Evolutionary conservation across 495 filamentous ascomycete genomes (phyloP).

Genomic region (Neurospora sp.): DNA sequence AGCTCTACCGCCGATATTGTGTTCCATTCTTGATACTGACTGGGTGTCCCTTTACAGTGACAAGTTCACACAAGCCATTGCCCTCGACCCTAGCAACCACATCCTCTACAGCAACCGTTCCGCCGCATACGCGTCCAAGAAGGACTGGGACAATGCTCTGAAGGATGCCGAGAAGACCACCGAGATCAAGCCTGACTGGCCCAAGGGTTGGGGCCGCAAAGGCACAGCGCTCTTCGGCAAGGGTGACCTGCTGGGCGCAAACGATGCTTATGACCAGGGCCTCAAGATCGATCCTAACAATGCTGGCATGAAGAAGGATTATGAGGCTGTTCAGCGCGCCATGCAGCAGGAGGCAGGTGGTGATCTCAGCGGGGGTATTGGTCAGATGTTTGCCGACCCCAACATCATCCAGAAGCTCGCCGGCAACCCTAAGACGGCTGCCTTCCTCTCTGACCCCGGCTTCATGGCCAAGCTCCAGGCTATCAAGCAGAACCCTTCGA

Average conservation of each 20-base stretch:
- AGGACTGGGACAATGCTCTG: slow-evolving; percentile 73
- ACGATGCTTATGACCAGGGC: slow-evolving; percentile 85
- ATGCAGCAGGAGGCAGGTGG: slow-evolving; percentile 64
- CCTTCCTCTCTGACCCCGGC: slow-evolving; percentile 67
- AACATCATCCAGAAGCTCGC: slow-evolving; percentile 82
- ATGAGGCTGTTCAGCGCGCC: slow-evolving; percentile 75
- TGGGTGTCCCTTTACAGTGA: slow-evolving; percentile 43
- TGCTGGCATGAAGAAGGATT: slow-evolving; percentile 81
- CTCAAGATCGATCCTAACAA: slow-evolving; percentile 86
- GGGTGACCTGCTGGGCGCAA: slow-evolving; percentile 73
- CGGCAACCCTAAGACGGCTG: slow-evolving; percentile 82
- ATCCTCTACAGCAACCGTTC: slow-evolving; percentile 97
- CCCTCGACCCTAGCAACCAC: slow-evolving; percentile 79
- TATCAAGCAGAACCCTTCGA: slow-evolving; percentile 69
- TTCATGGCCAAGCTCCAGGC: slow-evolving; percentile 88
- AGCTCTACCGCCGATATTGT: slow-evolving; percentile 29
- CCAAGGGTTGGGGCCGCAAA: slow-evolving; percentile 89
- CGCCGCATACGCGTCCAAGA: slow-evolving; percentile 86
- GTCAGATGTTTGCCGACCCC: slow-evolving; percentile 88
- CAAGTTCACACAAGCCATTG: slow-evolving; percentile 90
- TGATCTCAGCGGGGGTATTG: slow-evolving; percentile 67
- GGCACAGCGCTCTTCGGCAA: slow-evolving; percentile 81
- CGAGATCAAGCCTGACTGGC: slow-evolving; percentile 94
- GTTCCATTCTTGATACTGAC: not conserved
- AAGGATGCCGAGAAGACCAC: slow-evolving; percentile 87